Base-by-base conservation (phyloP, 2,329 filamentous ascomycete species). In the Sporothrix curviconia region DNA sequence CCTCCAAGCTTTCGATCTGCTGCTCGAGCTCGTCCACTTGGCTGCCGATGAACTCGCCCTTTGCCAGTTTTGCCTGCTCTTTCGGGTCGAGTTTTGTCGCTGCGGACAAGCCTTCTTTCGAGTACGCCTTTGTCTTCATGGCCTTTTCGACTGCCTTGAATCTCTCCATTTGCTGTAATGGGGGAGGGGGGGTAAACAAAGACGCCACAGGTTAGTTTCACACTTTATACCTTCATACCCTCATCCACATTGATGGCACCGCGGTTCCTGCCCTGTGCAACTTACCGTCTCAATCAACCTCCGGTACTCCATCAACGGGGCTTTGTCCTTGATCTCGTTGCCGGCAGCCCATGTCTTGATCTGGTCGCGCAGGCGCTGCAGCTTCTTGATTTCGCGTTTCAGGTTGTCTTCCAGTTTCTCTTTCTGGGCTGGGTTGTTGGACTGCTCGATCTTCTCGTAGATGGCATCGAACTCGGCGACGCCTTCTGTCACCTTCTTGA, bases 101-200 rank as follows among this genome's bases (percentile, higher is more conserved):
- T 54, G 92, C 89, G 62, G 90, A 94, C 63, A 99, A 77, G 44
- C 94, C 94, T 74, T 97, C 94, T 78, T 99, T 97, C 61, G 94
- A 97, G 75, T 96, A 99, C 61, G 94, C 94, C 74, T 99, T 99
- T 58, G 94, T 99, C 80, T 99, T 99, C 94, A 99, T 97, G 68
- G 96, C 94, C 79, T 99, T 99, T 74, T 99, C 94, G 55, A 99
- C 94, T n/a, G 92, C 92, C 78, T 99, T 99, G 83, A 99, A 99
- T 68, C 90, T 91, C 76, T 99, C 94, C 94, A 99, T 99, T 89
- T 92, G 87, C 90, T 94, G 43, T 3, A 17, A 47, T 15, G 12
- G 5, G n/a, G 15, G 34, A 7, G n/a, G n/a, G n/a, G n/a, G n/a
- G n/a, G n/a, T n/a, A n/a, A n/a, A n/a, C n/a, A n/a, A 28, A 22